Conservation (phyloP, 73 alveolate genomes). For the Blepharisma japonicum region DNA sequence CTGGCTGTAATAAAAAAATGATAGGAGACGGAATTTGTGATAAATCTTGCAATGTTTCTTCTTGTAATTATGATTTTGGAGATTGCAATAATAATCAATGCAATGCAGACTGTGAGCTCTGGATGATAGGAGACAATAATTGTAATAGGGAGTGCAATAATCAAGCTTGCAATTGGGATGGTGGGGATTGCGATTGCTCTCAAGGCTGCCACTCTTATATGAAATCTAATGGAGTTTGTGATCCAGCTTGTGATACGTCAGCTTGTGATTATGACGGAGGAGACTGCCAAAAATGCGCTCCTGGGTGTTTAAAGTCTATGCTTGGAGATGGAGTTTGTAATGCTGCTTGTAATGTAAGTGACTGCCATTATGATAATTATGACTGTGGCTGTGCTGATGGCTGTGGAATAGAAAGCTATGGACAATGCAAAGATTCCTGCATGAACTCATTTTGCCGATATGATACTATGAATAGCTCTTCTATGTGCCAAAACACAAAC, state of each 20-base stretch:
- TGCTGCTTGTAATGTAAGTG: background rate
- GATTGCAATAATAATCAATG: background rate
- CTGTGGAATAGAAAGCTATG: background rate
- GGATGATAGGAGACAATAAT: no score
- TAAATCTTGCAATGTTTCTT: slow-evolving; percentile 6
- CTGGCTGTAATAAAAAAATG: background rate
- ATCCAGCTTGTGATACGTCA: no score
- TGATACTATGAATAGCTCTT: no score
- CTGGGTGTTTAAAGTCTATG: background rate
- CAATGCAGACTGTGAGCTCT: no score
- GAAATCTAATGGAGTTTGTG: no score
- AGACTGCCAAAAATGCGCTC: background rate
- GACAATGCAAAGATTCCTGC: background rate
- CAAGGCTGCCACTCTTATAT: no score
- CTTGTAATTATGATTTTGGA: background rate
- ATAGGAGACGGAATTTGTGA: background rate
- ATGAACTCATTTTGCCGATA: no score
- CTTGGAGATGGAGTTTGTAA: background rate
- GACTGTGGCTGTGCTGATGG: slow-evolving; percentile 1
- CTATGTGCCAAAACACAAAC: no score
- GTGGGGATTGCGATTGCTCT: no score
- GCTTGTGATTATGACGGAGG: background rate
- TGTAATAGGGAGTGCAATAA: no score
- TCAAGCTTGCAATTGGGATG: no score
- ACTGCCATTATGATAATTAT: background rate